A percentile compares a stretch with the other conserved stretches of the same genome.
Evolutionary conservation across 768 basidiomycete genomes (phyloP).

Genomic region (Boletellus sp.): DNA sequence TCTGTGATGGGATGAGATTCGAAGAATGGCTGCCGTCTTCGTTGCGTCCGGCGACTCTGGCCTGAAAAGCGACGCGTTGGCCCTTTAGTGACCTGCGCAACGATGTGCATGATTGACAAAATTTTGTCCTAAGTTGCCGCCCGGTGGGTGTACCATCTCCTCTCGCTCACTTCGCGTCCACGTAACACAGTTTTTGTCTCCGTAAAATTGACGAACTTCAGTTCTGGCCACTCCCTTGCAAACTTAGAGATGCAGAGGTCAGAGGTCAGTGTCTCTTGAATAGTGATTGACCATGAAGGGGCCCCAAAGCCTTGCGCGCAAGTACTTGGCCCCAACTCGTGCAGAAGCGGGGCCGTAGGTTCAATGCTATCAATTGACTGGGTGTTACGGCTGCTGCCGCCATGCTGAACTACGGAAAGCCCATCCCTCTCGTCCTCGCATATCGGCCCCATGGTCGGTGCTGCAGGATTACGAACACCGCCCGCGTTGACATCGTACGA

Average conservation of each 20-base stretch:
- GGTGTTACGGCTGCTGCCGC: neutral
- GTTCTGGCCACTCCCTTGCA: conserved; percentile 48
- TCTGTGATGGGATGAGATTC: no score
- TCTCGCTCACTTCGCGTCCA: conserved; percentile 63
- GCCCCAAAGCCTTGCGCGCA: conserved; percentile 75
- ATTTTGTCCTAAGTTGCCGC: conserved; percentile 65
- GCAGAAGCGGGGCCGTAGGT: conserved; percentile 78
- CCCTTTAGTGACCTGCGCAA: neutral
- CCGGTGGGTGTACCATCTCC: conserved; percentile 85
- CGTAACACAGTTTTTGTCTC: conserved; percentile 68
- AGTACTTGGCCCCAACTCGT: conserved; percentile 90
- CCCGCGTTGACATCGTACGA: no score
- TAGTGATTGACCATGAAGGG: conserved; percentile 87
- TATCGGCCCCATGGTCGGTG: no score
- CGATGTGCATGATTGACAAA: conserved; percentile 30
- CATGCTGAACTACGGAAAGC: neutral
- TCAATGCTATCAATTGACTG: conserved; percentile 48
- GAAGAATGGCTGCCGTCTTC: conserved; percentile 40
- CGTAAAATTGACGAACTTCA: conserved; percentile 59
- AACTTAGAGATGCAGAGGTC: conserved; percentile 53
- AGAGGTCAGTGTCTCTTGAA: conserved; percentile 55
- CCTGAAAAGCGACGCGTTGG: conserved; percentile 30
- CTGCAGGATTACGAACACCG: no score
- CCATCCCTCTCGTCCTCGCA: no score
- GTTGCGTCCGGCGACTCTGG: conserved; percentile 49